Conservation (phyloP, 805 yeast genomes). For the Pichia membranifaciens region DNA sequence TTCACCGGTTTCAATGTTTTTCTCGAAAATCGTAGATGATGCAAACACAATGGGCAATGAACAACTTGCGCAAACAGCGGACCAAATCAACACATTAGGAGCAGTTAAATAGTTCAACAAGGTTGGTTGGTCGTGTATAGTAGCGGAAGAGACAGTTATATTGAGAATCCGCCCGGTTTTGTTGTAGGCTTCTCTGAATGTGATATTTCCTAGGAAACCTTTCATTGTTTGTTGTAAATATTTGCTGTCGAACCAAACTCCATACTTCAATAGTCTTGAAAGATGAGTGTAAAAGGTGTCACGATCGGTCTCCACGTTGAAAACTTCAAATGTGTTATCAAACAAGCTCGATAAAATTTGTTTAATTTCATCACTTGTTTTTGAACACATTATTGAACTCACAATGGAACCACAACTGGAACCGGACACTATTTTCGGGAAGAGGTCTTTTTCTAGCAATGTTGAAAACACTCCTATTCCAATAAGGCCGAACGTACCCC, state of each 20-base stretch:
- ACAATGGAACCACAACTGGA: slow-evolving; percentile 95
- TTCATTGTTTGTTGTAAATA: slow-evolving; percentile 70
- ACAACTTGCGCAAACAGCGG: slow-evolving; percentile 91
- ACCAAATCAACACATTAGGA: slow-evolving; percentile 78
- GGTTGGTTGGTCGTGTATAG: slow-evolving; percentile 86
- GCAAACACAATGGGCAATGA: slow-evolving; percentile 90
- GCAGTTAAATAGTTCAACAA: slow-evolving; percentile 74
- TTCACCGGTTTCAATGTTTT: slow-evolving; percentile 65
- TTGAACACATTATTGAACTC: slow-evolving; percentile 82
- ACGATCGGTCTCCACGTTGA: slow-evolving; percentile 43
- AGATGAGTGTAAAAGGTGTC: slow-evolving; percentile 48
- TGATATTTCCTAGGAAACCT: slow-evolving; percentile 77
- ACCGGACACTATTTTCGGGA: slow-evolving; percentile 88
- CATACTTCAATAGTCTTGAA: slow-evolving; percentile 68
- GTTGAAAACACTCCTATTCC: slow-evolving; percentile 90
- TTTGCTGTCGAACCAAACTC: slow-evolving; percentile 80
- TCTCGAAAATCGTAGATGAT: slow-evolving; percentile 78
- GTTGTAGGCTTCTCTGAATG: slow-evolving; percentile 91
- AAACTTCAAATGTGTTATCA: slow-evolving; percentile 48
- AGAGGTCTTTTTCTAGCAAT: slow-evolving; percentile 60
- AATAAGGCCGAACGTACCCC: slow-evolving; percentile 87
- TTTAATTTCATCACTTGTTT: slow-evolving; percentile 63
- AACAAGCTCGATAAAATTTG: slow-evolving; percentile 56
- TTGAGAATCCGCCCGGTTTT: slow-evolving; percentile 90
- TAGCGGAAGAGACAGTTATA: slow-evolving; percentile 89